Conservation (phyloP, 139 green algal species). For the Chlamydomonas eustigma region DNA sequence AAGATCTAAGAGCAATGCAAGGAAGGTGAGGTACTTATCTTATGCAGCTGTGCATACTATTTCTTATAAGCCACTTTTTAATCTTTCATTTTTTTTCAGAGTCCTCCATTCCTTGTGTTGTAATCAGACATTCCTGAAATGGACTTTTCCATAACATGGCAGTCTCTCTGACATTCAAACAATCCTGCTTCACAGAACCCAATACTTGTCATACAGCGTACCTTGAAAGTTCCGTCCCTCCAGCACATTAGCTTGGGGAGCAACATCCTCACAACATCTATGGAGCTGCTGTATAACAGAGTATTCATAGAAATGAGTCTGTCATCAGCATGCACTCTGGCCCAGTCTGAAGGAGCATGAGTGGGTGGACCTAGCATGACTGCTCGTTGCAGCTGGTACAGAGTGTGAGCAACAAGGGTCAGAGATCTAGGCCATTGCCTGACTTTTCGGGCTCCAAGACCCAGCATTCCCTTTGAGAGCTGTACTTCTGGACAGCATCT, state of each 20-base stretch:
- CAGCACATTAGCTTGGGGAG: neutral
- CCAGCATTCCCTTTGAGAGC: conserved; percentile 2
- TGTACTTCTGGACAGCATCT: neutral
- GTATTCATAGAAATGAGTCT: neutral
- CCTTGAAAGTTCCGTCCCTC: neutral
- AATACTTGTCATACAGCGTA: no score
- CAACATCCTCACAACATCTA: neutral
- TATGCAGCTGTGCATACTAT: no score
- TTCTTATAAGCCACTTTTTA: no score
- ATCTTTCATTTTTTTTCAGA: no score
- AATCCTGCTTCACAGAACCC: no score
- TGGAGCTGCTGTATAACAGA: neutral
- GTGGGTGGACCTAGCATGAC: neutral
- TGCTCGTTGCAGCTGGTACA: conserved; percentile 4
- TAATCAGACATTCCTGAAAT: no score
- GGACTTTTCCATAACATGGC: no score
- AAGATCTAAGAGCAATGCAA: no score
- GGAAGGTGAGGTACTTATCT: no score
- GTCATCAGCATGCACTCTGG: neutral
- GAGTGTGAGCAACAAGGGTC: neutral
- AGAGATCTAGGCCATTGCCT: neutral
- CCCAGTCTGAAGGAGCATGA: neutral
- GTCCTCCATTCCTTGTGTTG: no score
- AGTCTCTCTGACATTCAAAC: no score
- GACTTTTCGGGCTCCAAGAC: neutral